Evolutionary conservation across 2,329 filamentous ascomycete species (phyloP), one percentile per base, ranked within the genome.

Genomic region (Fusarium temperatum): DNA sequence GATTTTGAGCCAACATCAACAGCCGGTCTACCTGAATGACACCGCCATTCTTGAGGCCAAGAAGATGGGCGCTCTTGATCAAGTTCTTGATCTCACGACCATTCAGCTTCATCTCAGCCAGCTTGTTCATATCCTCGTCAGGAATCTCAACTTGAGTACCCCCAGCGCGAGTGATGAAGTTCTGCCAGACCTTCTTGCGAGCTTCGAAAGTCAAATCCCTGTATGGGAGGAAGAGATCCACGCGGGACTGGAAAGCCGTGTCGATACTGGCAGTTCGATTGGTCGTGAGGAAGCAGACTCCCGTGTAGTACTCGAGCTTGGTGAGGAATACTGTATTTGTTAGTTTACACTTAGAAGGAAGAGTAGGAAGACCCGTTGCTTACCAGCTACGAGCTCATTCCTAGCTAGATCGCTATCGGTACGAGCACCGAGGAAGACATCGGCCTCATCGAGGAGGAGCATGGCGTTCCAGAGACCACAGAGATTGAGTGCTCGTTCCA

Each of bases 1-100:
- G 77, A 44, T 81, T 83, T 53, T 80, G 72, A 11, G 80, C 81
- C 55, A 84, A 68, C 76, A 80, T 77, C 36, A 79, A 68, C 14
- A 84, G 59, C 11, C 73, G 75, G 8, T 81, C 78, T 39, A 75
- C 77, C 8, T 78, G 72, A 3, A 82, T 73, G 63, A 78, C 78
- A 8, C 76, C 75, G 5, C 77, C 75, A 30, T 66, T 75, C 73
- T 80, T 81, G 30, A 81, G 42, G 3, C 73, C 75, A 17, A 85
- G 80, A 12, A 85, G 56, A 66, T 82, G 80, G 1, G 81, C 80
- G 12, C 80, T 81, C 75, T 85, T 85, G 71, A 85, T 75, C n/a
- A 83, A 55, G 44, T 86, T 87, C 77, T 87, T 87, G 58, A 87
- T 87, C 80, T 87, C 84, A 8, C 85, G 80, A 0, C 86, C 85